These are phyloP conservation scores for Seiridium unicorne DNA, from an alignment of 2,329 filamentous ascomycete species.

Conservation along the genomic window DNA sequence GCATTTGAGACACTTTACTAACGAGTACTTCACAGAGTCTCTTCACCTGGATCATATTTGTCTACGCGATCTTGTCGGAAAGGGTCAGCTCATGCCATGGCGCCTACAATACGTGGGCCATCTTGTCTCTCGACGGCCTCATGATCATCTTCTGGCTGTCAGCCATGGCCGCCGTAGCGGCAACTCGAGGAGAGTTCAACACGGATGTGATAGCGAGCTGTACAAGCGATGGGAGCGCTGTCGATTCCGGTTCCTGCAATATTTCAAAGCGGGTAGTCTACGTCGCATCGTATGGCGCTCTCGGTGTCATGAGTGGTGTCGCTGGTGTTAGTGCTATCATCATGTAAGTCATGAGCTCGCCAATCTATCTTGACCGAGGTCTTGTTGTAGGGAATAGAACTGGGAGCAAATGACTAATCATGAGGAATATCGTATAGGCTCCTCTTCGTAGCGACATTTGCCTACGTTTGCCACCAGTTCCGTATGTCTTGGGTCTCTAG, in stretches of 20 bases:
- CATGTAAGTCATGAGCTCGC: conserved; percentile 11
- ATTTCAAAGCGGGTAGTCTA: conserved; percentile 23
- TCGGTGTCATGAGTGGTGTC: conserved; percentile 34
- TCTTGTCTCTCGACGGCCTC: conserved; percentile 41
- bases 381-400: background rate
- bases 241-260: conserved; percentile 37
- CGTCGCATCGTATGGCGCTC: conserved; percentile 33
- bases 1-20: background rate
- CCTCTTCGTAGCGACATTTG: conserved; percentile 27
- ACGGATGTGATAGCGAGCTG: conserved; percentile 28
- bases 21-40: conserved; percentile 30
- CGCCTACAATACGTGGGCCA: conserved; percentile 42
- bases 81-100: conserved; percentile 30
- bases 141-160: conserved; percentile 48
- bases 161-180: conserved; percentile 37
- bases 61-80: conserved; percentile 41
- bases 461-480: conserved; percentile 30
- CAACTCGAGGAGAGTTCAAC: conserved; percentile 34
- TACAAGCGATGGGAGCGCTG: conserved; percentile 34
- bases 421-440: conserved; percentile 10
- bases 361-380: background rate
- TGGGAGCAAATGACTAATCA: background rate
- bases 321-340: conserved; percentile 42
- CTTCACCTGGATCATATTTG: conserved; percentile 43
- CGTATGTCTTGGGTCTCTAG: conserved; percentile 21